Base-by-base conservation (phyloP, 495 filamentous ascomycete species). In the Daldinia decipiens region DNA sequence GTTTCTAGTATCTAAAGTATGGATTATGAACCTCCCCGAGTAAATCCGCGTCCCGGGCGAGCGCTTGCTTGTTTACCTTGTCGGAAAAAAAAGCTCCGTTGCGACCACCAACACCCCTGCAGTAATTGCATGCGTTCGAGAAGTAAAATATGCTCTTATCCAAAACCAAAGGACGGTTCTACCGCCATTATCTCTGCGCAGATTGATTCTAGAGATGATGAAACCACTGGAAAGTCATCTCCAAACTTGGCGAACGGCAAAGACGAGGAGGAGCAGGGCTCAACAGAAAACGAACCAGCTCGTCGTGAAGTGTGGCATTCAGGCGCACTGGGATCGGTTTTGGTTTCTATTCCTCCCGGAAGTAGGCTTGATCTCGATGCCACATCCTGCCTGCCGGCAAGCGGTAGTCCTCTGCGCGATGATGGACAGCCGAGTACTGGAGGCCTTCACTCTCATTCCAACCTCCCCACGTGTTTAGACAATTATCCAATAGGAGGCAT, bases 81-180 rank as follows among this genome's bases (percentile, higher is more conserved):
- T 51, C 77, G 81, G n/a, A 76, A 70, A 21, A 78, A 80, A 40
- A 84, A 82, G 61, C 73, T 84, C 47, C 77, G 77, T 31, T 82
- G 81, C 59, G 82, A 84, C 67, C 76, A 80, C 17, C 67, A 69
- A 32, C 59, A 74, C 24, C 82, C 79, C 12, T 82, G 81, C 60
- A 68, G 54, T 12, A 72, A 79, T 34, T 83, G 79, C 55, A 67
- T 55, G 38, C 82, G 79, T 51, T 68, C 76, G 13, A 77, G 77
- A 26, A 69, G 59, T 38, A 69, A 76, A 7, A 55, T 59, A 34
- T 80, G 77, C 34, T 70, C 70, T 43, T 59, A 60, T 21, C 51
- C 50, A 34, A 21, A 5, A 13, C 24, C 29, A 1, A 34, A 56
- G 34, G 47, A 65, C 40, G 59, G 31, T 4, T 31, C 47, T 45